Base-by-base conservation (phyloP, 2,329 filamentous ascomycete species). In the Chaetomiaceae sp. region DNA sequence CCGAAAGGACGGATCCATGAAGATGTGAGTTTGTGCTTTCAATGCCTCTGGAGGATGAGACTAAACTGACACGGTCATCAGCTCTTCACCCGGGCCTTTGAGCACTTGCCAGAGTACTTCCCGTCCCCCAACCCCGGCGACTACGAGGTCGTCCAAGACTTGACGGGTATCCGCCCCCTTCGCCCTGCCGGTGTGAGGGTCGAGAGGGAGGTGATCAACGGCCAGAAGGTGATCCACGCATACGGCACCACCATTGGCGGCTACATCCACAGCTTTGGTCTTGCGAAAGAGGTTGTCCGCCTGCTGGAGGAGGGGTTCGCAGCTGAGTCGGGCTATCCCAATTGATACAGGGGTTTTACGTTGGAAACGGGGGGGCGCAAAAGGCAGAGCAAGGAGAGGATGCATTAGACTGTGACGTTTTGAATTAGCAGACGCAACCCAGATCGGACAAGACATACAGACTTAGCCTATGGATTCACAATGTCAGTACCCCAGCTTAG, bases 191-290 rank as follows among this genome's bases (percentile, higher is more conserved):
- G 51, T 2, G 51, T 60, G 13, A 33, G 58, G 31, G 38, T 46
- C 1, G 58, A 59, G 31, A 54, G 40, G 39, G 57, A 58, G 35
- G 21, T 42, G 2, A 13, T 60, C 17, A 51, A 38, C 2, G 50
- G 43, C 0, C 58, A 59, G 25, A 47, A 45, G 2, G 53, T 60
- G 0, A 46, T 60, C 5, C 57, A 60, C 10, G 54, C 54, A 1
- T 60, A 60, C 20, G 58, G 58, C 2, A 53, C 54, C 1, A 55
- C 54, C 4, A 55, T 55, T n/a, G 55, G 58, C 4, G 57, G 58
- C 1, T 61, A 61, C 21, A 56, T 59, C 4, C 52, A 53, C n/a
- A 60, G 58, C 41, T 61, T 60, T 41, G 58, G 59, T 1, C 23
- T 56, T 4, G 54, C 37, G 12, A 17, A 49, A 23, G 48, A 54